These are phyloP conservation scores for Fusarium camptoceras DNA, from an alignment of 2,329 filamentous ascomycete genomes.

Conservation along the genomic window DNA sequence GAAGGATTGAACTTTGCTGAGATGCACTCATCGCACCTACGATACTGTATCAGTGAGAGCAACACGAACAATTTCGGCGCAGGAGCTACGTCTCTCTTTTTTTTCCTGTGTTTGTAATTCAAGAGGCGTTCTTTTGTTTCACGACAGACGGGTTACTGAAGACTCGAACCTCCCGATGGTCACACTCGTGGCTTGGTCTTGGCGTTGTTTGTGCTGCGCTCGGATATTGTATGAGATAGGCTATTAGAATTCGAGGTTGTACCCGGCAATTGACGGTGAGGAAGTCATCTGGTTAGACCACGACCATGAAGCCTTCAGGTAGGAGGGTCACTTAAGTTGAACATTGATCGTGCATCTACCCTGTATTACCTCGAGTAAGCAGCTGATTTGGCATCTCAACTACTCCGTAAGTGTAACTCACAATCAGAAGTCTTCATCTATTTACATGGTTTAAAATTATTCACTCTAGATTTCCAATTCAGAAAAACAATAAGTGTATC, in stretches of 20 bases:
- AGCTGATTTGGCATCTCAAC: not conserved
- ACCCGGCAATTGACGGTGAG: not conserved
- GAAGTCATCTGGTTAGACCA: too few species aligned
- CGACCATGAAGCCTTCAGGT: not conserved
- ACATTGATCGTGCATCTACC: not conserved
- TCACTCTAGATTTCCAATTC: not conserved
- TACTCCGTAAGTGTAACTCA: not conserved
- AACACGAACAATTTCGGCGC: not conserved
- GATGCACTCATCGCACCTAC: not conserved
- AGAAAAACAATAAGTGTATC: not conserved
- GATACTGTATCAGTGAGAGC: slow-evolving; percentile 6
- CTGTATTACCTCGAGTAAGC: not conserved
- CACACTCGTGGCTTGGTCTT: slow-evolving; percentile 3
- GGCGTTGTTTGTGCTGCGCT: not conserved
- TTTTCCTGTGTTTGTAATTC: not conserved
- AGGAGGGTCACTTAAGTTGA: not conserved
- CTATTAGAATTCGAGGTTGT: not conserved
- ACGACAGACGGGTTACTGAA: not conserved
- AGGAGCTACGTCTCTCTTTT: not conserved
- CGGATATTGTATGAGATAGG: slow-evolving; percentile 1
- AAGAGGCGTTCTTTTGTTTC: not conserved
- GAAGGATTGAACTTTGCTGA: not conserved
- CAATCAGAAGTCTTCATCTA: not conserved
- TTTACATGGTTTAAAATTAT: not conserved
- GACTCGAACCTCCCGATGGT: slow-evolving; percentile 16